Base-by-base conservation (phyloP, 257 asterid genomes). In the Penstemon newberryi region DNA sequence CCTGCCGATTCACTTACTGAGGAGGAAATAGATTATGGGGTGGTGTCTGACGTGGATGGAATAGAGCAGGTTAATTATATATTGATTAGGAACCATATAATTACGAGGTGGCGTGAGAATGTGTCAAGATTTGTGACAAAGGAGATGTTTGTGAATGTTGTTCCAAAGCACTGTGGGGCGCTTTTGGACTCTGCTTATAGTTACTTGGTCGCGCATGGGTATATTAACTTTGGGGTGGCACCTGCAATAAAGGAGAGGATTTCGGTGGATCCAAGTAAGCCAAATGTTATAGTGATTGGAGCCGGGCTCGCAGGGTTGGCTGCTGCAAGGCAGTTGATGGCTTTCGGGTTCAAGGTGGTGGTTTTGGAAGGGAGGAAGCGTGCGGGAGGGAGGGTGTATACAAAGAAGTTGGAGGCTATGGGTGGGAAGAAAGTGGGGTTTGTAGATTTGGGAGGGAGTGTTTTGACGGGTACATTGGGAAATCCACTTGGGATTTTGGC, bases 371-470 rank as follows among this genome's bases (percentile, higher is more conserved):
- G 96, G 55, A 80, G 93, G 74, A 83, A 83, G 66, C 95, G 97
- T 50, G 88, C 96, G 3, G 95, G 99, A 49, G 99, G 99, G 74
- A 83, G 97, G 79, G 99, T 90, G 50, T 85, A 86, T 70, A 85
- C 97, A 0, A 85, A 77, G 81, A 89, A 82, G 65, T 62, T 93
- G 83, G 90, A 78, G 71, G 84, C 6, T 44, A 4, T 15, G 40
- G 56, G 86, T 55, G 79, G 73, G 7, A 83, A 76, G 69, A 82
- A 55, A 70, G 57, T 66, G n/a, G 99, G 96, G 0, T 87, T 87
- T 79, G 97, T 92, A 60, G 97, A 94, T 84, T 87, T 94, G 74
- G 97, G 96, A 7, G 95, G 97, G 73, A 90, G 97, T 78, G 95
- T 90, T 68, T 78, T 93, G 78, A 94, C 99, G 0, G 97, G 96